Conservation (phyloP, 306 rosid genomes). For the Herpetospermum pedunculosum region DNA sequence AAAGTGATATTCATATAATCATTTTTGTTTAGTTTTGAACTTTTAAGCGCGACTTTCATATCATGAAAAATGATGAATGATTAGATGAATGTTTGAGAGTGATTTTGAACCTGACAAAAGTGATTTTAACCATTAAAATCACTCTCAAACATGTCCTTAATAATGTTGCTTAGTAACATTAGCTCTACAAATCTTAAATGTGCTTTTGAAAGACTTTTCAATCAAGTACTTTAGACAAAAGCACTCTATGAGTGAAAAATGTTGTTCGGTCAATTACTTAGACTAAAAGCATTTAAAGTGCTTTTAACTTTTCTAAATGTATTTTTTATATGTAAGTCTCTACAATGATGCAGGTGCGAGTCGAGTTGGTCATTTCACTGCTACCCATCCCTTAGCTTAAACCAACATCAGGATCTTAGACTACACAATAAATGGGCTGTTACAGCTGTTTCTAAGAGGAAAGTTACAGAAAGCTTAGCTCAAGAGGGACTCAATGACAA, state of each 20-base stretch:
- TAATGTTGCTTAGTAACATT: not conserved
- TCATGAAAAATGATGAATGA: no score
- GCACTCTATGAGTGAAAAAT: not conserved
- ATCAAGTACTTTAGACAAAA: not conserved
- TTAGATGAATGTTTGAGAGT: no score
- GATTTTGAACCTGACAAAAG: no score
- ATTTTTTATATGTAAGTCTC: not conserved
- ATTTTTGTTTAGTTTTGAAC: no score
- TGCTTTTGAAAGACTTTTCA: not conserved
- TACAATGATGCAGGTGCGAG: slow-evolving; percentile 42
- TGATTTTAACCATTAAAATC: no score
- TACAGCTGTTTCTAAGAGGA: slow-evolving; percentile 55
- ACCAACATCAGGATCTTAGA: slow-evolving; percentile 35
- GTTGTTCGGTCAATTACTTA: no score
- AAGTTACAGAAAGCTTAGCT: slow-evolving; percentile 28
- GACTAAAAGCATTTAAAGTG: not conserved
- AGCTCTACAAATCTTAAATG: not conserved
- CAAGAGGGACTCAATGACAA: slow-evolving; percentile 33
- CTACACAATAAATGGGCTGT: slow-evolving; percentile 36
- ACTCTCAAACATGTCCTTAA: no score
- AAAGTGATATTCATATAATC: no score
- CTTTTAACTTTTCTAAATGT: not conserved
- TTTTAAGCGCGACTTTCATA: no score
- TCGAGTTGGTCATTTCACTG: slow-evolving; percentile 22
- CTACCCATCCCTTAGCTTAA: slow-evolving; percentile 22